Evolutionary conservation across 306 rosid species (phyloP), one percentile per base, ranked within the genome.

Genomic region (Castanea mollissima): DNA sequence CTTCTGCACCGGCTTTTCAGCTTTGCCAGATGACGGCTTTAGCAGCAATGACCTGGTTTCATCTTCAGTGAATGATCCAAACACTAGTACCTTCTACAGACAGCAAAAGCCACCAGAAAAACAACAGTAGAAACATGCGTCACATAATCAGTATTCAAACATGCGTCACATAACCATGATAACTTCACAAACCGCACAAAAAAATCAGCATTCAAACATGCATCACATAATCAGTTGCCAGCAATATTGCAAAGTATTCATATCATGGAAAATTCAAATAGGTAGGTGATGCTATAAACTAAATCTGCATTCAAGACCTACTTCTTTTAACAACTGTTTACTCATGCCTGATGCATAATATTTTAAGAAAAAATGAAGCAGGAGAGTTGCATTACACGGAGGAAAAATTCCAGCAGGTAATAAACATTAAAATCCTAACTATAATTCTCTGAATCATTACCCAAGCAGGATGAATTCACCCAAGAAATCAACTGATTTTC

Each of bases 11-110:
- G 88, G 73, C 79, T 85, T 91, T 76, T 83, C 87, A 52, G 64
- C 73, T 52, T 64, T 79, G 79, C 82, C 82, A 72, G 86, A 68
- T 52, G 88, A 82, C 84, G 83, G 81, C 64, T 82, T 85, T 29
- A 5, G 76, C 79, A 88, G 68, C 93, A 88, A 79, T 49, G 92
- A 88, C 77, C 41, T 89, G 44, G 96, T 91, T 86, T 96, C 99
- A 25, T 96, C 98, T 83, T 96, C 99, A 21, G 90, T 81, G 79
- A 96, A 96, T 55, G 99, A 93, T 74, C 99, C 99, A 82, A 96
- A 96, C 21, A 96, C 5, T 7, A 96, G 38, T 68, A 91, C 62
- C 97, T 89, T 76, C 57, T 58, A 71, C 23, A 68, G 32, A 60
- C 76, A 59, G 15, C 77, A 80, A 49, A 80, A 73, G 56, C 41